Percentiles rank a stretch among this genome's conserved stretches.
phyloP scores from a whole-genome alignment of 345 rosid species.

The Pugionium cornutum region DNA sequence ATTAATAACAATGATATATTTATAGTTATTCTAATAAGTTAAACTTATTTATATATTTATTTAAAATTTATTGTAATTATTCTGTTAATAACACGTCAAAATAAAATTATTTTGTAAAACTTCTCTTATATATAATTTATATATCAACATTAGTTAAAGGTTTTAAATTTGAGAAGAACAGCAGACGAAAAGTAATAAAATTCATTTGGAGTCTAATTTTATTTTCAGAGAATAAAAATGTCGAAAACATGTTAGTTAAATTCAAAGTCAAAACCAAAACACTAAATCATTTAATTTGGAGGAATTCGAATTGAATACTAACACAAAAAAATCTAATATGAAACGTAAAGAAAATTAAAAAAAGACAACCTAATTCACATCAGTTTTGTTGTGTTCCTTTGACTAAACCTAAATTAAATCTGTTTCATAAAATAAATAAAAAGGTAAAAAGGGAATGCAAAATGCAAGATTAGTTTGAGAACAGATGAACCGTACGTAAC shows the following conservation, averaged over 20 bases:
- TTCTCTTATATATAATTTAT: neutral
- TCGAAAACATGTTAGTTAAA: neutral
- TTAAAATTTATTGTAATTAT: no score
- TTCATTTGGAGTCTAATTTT: neutral
- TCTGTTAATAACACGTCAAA: no score
- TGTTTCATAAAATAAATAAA: neutral
- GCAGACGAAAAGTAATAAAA: neutral
- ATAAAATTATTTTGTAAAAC: no score
- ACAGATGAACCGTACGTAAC: conserved; percentile 28
- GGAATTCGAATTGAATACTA: neutral
- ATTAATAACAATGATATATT: no score
- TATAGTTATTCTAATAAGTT: no score
- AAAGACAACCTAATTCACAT: conserved; percentile 29
- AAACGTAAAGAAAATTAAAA: neutral
- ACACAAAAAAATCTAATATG: neutral
- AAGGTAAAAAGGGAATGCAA: neutral
- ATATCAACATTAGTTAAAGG: neutral
- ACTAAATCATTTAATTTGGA: neutral
- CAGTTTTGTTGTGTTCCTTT: neutral
- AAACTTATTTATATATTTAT: no score
- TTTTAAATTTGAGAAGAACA: neutral
- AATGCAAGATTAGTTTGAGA: conserved; percentile 26
- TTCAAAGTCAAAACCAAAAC: neutral
- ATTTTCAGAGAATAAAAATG: no score
- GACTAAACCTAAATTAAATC: conserved; percentile 33